Percentiles rank a stretch among this genome's conserved stretches.
phyloP scores from a whole-genome alignment of 371 early-diverging fungal genomes.

The Mucor velutinosus region DNA sequence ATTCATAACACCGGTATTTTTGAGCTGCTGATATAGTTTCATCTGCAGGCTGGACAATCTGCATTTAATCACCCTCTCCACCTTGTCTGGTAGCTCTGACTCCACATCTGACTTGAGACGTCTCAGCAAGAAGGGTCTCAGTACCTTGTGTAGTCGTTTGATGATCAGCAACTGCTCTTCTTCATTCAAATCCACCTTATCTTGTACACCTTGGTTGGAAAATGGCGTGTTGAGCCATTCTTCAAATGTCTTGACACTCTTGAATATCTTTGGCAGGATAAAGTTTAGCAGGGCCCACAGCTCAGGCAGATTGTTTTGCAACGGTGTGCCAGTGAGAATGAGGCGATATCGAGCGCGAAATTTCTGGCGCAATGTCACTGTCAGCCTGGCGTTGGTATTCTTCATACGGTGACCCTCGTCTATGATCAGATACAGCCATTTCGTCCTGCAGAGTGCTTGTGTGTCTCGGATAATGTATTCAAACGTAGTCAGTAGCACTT shows the following conservation, averaged over 20 bases:
- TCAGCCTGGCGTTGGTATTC: slow-evolving; percentile 89
- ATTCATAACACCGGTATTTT: slow-evolving; percentile 65
- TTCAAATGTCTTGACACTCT: slow-evolving; percentile 94
- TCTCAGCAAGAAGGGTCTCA: slow-evolving; percentile 97
- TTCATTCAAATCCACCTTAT: slow-evolving; percentile 90
- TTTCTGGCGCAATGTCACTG: slow-evolving; percentile 79
- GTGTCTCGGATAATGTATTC: slow-evolving; percentile 96
- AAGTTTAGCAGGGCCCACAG: slow-evolving; percentile 99
- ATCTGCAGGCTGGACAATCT: slow-evolving; percentile 83
- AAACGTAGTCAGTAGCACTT: slow-evolving; percentile 97
- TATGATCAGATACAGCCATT: slow-evolving; percentile 95
- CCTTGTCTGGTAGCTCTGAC: slow-evolving; percentile 96
- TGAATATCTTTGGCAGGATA: slow-evolving; percentile 94
- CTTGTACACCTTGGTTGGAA: slow-evolving; percentile 81
- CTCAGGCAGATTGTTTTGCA: slow-evolving; percentile 99
- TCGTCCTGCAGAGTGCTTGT: slow-evolving; percentile 78
- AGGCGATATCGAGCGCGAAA: slow-evolving; percentile 93
- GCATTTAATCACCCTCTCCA: slow-evolving; percentile 95
- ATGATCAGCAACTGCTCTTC: slow-evolving; percentile 97
- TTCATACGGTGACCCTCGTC: slow-evolving; percentile 99
- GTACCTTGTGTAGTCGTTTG: slow-evolving; percentile 93
- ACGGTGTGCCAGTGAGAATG: slow-evolving; percentile 98
- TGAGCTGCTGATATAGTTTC: slow-evolving; percentile 79
- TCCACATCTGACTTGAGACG: slow-evolving; percentile 99
- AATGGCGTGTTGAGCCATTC: slow-evolving; percentile 99